Percentiles rank a stretch among this genome's conserved stretches.
These are phyloP conservation scores for Ceratocystis cubensis DNA, from an alignment of 2,329 filamentous ascomycete genomes.

Conservation along the genomic window DNA sequence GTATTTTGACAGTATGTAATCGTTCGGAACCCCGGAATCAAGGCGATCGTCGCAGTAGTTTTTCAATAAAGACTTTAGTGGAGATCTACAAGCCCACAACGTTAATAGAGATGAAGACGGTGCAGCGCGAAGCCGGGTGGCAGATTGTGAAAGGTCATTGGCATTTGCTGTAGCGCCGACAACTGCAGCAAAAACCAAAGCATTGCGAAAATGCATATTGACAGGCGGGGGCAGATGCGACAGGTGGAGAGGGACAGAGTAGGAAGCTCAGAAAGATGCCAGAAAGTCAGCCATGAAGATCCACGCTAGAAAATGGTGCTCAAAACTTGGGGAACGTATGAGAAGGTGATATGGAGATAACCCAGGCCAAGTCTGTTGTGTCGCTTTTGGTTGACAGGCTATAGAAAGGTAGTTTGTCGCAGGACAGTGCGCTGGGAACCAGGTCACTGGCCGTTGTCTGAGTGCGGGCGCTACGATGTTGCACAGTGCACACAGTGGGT, in stretches of 20 bases:
- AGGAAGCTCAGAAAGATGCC: neutral
- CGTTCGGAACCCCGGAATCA: neutral
- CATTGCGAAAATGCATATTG: slow-evolving; percentile 7
- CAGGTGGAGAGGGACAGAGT: neutral
- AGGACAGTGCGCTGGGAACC: neutral
- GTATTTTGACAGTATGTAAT: slow-evolving; percentile 37
- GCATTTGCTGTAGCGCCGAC: neutral
- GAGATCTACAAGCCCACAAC: slow-evolving; percentile 3
- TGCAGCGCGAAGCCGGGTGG: neutral
- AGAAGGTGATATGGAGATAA: neutral
- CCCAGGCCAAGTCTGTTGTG: neutral
- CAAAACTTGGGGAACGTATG: neutral
- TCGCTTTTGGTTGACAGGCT: neutral
- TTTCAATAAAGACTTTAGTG: neutral
- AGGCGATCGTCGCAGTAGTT: neutral
- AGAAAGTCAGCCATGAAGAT: neutral
- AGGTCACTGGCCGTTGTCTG: neutral
- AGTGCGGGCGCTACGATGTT: neutral
- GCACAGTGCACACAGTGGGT: neutral
- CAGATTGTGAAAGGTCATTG: neutral
- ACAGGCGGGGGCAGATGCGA: neutral
- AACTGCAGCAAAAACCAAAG: neutral
- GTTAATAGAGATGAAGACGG: neutral
- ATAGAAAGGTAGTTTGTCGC: neutral
- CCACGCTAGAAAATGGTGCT: neutral